Evolutionary conservation across 1,284 basidiomycete genomes (phyloP), one percentile per base, ranked within the genome.

Genomic region (Melanopsichium pennsylvanicum): DNA sequence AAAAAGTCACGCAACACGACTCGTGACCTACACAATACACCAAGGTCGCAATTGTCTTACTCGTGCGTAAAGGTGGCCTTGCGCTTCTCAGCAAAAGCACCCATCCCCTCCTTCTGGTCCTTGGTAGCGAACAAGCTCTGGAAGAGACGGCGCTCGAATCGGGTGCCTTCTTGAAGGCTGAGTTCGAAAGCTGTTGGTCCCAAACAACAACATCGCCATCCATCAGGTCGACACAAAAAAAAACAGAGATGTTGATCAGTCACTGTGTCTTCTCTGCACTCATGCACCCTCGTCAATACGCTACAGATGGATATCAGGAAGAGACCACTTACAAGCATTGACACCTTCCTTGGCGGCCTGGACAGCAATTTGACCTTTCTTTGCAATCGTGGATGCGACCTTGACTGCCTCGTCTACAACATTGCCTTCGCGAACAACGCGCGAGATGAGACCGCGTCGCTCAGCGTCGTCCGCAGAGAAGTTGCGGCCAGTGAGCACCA

Each of bases 51-150:
- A 36, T 50, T 38, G 21, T 8, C 22, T 56, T 67, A 77, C 71
- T 75, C 63, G 61, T 77, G 70, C 57, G 62, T 74, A 32, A 77
- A 77, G 32, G 26, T 51, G 27, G 75, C 69, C 51, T 91, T 91
- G 80, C 95, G 87, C 86, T 97, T 98, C 83, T 97, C 92, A n/a
- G 89, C 88, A 79, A 98, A 97, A n/a, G 94, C 95, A 32, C 85
- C 81, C 95, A 97, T 97, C 22, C 94, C 92, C 84, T 97, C 93
- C 85, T 97, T 97, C 84, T 97, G 95, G 82, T 98, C 95, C 62
- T 90, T 87, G 33, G 95, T 97, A 15, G 93, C 93, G 75, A 98
- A 98, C 66, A 95, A 83, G 45, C 88, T 86, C 76, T 97, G 91
- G 90, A 97, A 97, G 44, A 95, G 83, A 70, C 93, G 85, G 62